A percentile compares a stretch with the other conserved stretches of the same genome.
Conservation (phyloP, 345 rosid species). For the Acer negundo region DNA sequence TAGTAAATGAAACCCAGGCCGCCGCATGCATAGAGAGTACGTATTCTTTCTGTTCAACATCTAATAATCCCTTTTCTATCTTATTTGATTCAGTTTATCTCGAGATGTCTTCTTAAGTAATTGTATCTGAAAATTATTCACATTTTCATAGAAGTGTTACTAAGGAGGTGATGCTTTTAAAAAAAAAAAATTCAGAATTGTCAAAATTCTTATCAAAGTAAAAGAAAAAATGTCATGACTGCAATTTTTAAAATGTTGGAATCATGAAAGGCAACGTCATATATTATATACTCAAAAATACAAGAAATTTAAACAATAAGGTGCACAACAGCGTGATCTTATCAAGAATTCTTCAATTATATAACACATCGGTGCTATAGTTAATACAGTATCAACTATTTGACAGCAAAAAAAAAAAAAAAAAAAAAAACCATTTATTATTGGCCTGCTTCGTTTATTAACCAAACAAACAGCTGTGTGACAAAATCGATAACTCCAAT, state of each 20-base stretch:
- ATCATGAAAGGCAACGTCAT: background rate
- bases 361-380: background rate
- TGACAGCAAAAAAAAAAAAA: background rate
- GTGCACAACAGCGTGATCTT: background rate
- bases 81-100: background rate
- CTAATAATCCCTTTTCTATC: slow-evolving; percentile 2
- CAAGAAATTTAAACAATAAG: background rate
- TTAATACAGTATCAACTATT: background rate
- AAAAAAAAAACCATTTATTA: no score
- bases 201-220: background rate
- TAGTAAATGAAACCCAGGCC: background rate
- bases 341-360: background rate
- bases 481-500: background rate
- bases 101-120: background rate
- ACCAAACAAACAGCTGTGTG: background rate
- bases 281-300: background rate
- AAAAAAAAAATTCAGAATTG: background rate
- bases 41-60: background rate
- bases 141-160: background rate
- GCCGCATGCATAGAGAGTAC: background rate
- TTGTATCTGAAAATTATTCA: background rate
- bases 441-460: background rate
- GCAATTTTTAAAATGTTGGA: background rate
- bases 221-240: background rate
- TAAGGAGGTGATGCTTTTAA: background rate